These are phyloP conservation scores for Lathyrus aphaca DNA, from an alignment of 306 rosid genomes.

Conservation along the genomic window DNA sequence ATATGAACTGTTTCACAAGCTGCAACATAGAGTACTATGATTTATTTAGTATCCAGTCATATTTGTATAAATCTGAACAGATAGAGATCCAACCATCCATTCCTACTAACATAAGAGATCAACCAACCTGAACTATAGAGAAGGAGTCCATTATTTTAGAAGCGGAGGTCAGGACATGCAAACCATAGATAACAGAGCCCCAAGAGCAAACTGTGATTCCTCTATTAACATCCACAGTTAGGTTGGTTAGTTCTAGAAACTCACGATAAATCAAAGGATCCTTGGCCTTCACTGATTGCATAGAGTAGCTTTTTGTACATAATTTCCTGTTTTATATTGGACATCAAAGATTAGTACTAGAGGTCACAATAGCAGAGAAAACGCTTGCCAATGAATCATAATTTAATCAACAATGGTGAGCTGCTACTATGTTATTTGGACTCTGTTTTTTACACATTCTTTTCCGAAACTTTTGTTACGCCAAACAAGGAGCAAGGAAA, in stretches of 20 bases:
- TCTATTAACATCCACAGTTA: conserved; percentile 60
- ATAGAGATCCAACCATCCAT: not conserved
- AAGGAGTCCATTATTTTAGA: conserved; percentile 56
- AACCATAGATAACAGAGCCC: conserved; percentile 52
- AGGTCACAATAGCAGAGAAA: not conserved
- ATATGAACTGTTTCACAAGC: conserved; percentile 2
- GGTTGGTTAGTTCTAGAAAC: conserved; percentile 55
- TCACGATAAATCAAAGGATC: conserved; percentile 98
- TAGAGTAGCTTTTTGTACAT: conserved; percentile 93
- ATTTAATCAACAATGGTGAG: conserved; percentile 6
- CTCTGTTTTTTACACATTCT: conserved; percentile 11
- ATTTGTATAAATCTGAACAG: not conserved
- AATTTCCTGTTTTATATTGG: conserved; percentile 66
- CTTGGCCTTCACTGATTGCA: conserved; percentile 99
- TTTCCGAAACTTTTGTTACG: not conserved
- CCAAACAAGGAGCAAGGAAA: not conserved
- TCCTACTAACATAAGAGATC: not conserved
- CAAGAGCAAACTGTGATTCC: conserved; percentile 50
- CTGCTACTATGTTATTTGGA: conserved; percentile 7
- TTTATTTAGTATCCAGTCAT: conserved; percentile 9
- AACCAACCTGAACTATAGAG: conserved; percentile 54
- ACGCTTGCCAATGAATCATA: not conserved
- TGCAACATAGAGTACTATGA: not conserved
- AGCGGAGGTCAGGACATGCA: conserved; percentile 46
- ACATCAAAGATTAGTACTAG: conserved; percentile 27